Base-by-base conservation (phyloP, 2,329 filamentous ascomycete species). In the Sporothrix humicola region DNA sequence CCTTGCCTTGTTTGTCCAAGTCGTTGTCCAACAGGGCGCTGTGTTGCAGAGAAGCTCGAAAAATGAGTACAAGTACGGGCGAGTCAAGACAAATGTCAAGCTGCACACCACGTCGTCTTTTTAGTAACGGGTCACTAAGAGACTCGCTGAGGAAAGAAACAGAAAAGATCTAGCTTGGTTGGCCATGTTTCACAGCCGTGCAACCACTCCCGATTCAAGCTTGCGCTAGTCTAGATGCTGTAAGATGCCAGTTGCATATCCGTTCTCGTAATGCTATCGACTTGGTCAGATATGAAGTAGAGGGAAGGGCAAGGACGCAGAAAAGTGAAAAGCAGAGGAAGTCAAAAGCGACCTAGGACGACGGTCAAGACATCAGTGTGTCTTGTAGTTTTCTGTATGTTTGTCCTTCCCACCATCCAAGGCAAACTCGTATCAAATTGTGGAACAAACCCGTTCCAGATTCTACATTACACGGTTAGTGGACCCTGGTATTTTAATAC, bases 11-110 rank as follows among this genome's bases (percentile, higher is more conserved):
- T 48, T 65, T 17, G 42, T 65, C 61, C 46, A 23, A 9, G 23
- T 65, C 20, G n/a, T 48, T 42, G 9, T 65, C n/a, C 61, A 15
- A 46, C 42, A n/a, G 46, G 31, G 59, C 6, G 17, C 37, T 46
- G 17, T 20, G 8, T 37, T 37, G 31, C 31, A 7, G 31, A 37
- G 59, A 46, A 12, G 17, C 31, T 63, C 59, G 37, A 44, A 37
- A 63, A 37, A 15, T 7, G 37, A 2, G 42, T 10, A 46, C 42
- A 12, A 65, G n/a, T n/a, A 26, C n/a, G n/a, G 37, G 42, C 10
- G 42, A 65, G 23, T 31, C 63, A 50, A 50, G 44, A 66, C 61
- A 50, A 37, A 46, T 20, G 61, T 48, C 61, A 65, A 15, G 37
- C 42, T 20, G n/a, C 42, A 46, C 61, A 46, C n/a, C 61, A 46